Percentiles rank a stretch among this genome's conserved stretches.
phyloP scores from a whole-genome alignment of 1,284 basidiomycete genomes.

The Omphalotus olearius region DNA sequence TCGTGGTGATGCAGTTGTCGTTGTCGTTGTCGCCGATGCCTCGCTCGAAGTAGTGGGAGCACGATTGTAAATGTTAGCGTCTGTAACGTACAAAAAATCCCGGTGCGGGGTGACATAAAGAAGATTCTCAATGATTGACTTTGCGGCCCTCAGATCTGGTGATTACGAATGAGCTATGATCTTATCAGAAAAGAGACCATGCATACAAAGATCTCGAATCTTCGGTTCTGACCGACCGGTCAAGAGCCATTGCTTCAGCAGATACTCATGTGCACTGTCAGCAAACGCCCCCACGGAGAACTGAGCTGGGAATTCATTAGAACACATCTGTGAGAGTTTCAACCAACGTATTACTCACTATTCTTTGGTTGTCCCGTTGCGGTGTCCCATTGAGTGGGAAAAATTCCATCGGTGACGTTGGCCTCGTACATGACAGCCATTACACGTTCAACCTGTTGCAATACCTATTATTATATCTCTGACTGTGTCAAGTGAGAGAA shows the following conservation, averaged over 20 bases:
- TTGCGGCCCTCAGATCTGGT: conserved; percentile 58
- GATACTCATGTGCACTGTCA: conserved; percentile 74
- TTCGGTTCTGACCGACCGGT: conserved; percentile 54
- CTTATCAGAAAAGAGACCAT: conserved; percentile 1
- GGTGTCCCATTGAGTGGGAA: conserved; percentile 40
- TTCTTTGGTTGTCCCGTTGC: conserved; percentile 32
- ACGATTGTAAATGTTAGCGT: conserved; percentile 27
- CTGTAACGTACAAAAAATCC: conserved; percentile 67
- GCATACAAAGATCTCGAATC: conserved; percentile 62
- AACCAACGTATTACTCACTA: conserved; percentile 19
- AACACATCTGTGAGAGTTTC: background rate
- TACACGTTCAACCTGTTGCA: conserved; percentile 34
- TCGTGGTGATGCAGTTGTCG: conserved; percentile 16
- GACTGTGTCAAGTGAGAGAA: too few relatives aligned
- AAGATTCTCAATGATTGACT: conserved; percentile 58
- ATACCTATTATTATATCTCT: too few relatives aligned
- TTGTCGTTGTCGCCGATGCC: background rate
- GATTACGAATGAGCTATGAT: background rate
- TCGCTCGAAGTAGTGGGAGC: background rate
- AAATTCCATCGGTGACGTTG: conserved; percentile 33
- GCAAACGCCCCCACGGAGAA: conserved; percentile 60
- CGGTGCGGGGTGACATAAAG: conserved; percentile 65
- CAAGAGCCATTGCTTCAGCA: conserved; percentile 69
- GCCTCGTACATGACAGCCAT: conserved; percentile 45
- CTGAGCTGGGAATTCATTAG: conserved; percentile 28